Conservation (phyloP, 176 grass and related monocot genomes). For the Zea mays region DNA sequence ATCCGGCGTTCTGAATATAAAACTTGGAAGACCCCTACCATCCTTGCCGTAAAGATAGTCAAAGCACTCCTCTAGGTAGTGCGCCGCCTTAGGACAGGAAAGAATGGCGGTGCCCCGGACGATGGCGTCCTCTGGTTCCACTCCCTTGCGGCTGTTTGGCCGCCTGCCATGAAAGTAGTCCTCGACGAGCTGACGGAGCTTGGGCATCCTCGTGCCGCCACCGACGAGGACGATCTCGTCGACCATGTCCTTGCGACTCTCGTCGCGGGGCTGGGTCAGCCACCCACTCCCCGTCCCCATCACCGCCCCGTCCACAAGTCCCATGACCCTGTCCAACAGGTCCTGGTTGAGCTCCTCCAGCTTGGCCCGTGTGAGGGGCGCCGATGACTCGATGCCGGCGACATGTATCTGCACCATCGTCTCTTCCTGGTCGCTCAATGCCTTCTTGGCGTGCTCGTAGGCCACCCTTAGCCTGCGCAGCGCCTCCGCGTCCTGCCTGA, state of each 20-base stretch:
- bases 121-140: too few relatives aligned
- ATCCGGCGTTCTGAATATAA: too few relatives aligned
- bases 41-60: too few relatives aligned
- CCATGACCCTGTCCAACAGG: slow-evolving; percentile 13
- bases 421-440: not conserved
- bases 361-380: slow-evolving; percentile 13
- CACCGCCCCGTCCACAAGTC: not conserved
- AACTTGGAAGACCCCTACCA: too few relatives aligned
- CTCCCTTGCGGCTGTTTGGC: too few relatives aligned
- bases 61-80: not conserved
- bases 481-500: not conserved
- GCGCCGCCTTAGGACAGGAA: not conserved
- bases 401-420: too few relatives aligned
- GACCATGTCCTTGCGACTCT: too few relatives aligned
- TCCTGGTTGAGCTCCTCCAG: slow-evolving; percentile 34
- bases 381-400: not conserved
- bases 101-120: not conserved
- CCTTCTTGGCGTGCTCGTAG: slow-evolving; percentile 39
- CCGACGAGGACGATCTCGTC: too few relatives aligned
- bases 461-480: not conserved
- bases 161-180: too few relatives aligned
- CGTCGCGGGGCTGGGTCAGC: not conserved
- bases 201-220: too few relatives aligned
- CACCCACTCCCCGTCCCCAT: not conserved
- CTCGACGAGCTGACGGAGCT: too few relatives aligned